phyloP scores from a whole-genome alignment of 169 alveolate genomes.

The Cryptosporidium ryanae region DNA sequence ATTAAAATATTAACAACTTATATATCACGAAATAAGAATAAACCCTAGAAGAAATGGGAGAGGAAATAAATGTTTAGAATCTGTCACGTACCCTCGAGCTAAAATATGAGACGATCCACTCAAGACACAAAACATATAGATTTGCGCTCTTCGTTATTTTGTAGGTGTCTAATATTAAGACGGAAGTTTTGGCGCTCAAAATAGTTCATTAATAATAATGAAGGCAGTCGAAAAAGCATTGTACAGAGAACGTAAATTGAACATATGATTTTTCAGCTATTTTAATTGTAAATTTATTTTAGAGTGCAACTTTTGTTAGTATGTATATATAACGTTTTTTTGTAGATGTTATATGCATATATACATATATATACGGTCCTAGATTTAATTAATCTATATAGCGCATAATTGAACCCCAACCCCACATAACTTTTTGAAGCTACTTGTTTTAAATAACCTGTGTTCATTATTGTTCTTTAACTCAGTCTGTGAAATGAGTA shows the following conservation, averaged over 20 bases:
- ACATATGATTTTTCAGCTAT: no score
- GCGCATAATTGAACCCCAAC: conserved; percentile 45
- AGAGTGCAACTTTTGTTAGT: no score
- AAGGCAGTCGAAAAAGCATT: no score
- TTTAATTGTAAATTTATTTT: no score
- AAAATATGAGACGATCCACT: neutral
- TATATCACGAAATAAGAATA: conserved; percentile 4
- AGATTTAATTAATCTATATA: neutral
- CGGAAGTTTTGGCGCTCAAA: no score
- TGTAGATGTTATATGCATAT: no score
- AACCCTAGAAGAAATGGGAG: neutral
- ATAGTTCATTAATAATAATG: no score
- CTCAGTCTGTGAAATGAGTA: conserved; percentile 68
- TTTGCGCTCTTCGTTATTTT: conserved; percentile 7
- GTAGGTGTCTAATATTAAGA: no score
- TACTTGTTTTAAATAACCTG: no score
- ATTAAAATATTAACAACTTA: neutral
- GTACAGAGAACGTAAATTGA: no score
- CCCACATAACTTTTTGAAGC: neutral
- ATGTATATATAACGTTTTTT: no score
- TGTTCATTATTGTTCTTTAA: neutral
- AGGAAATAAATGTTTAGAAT: neutral
- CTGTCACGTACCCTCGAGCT: neutral
- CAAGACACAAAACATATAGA: conserved; percentile 8
- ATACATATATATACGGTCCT: no score